Percentiles rank a stretch among this genome's conserved stretches.
phyloP scores from a whole-genome alignment of 345 rosid species.

The Eucalyptus erythrocorys region DNA sequence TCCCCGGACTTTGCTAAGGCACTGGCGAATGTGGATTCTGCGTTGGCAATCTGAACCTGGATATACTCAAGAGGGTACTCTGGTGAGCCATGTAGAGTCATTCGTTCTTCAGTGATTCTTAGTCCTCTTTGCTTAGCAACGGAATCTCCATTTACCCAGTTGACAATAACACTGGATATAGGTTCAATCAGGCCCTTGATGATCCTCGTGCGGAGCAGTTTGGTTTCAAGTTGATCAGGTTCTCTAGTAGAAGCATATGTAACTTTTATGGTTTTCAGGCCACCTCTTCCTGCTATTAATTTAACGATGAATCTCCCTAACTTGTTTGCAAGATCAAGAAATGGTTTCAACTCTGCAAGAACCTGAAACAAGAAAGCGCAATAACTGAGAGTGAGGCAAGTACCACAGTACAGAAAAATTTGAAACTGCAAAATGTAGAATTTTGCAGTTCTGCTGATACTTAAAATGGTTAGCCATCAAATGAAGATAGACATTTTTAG shows the following conservation, averaged over 20 bases:
- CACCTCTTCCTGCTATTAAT: constrained; percentile 74
- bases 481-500: not conserved
- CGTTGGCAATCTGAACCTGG: constrained; percentile 63
- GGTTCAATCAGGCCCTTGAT: constrained; percentile 76
- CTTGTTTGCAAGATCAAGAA: constrained; percentile 57
- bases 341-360: constrained; percentile 73
- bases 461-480: not conserved
- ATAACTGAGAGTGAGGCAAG: not conserved
- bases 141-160: constrained; percentile 69
- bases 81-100: constrained; percentile 45
- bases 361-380: constrained; percentile 25
- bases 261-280: constrained; percentile 64
- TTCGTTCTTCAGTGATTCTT: constrained; percentile 55
- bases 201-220: constrained; percentile 77
- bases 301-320: constrained; percentile 75
- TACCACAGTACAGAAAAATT: not conserved
- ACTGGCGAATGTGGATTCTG: constrained; percentile 65
- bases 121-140: constrained; percentile 76
- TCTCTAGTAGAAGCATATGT: constrained; percentile 69
- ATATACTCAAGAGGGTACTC: constrained; percentile 61
- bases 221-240: constrained; percentile 76
- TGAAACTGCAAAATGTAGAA: not conserved
- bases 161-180: constrained; percentile 55
- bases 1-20: constrained; percentile 69
- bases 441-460: not conserved